Base-by-base conservation (phyloP, 352 stramenopile genomes). In the Phytophthora aleatoria region DNA sequence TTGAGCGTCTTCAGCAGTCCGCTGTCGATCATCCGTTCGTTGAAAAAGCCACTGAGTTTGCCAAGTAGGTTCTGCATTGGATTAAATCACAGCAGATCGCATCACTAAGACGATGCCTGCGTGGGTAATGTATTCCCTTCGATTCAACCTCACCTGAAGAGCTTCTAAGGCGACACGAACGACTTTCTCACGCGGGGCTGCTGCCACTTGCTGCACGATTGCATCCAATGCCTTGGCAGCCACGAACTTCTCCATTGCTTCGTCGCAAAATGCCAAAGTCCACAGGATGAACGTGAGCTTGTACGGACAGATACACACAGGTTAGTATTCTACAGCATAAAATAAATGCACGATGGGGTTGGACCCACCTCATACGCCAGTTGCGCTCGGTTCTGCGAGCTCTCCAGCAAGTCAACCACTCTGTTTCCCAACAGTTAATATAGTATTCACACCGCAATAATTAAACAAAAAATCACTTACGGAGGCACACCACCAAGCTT, bases 181-280 rank as follows among this genome's bases (percentile, higher is more conserved):
- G 42, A 99, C 94, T 76, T 99, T 99, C 61, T 99, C 95, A 59
- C 94, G 89, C 26, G 94, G 96, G n/a, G 97, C 96, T n/a, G 92
- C 85, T n/a, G 87, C 86, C 31, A 95, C 88, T 64, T 94, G 81
- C 54, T 91, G 74, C n/a, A 94, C 84, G 31, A 95, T 67, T 15
- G 76, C 71, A 57, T 91, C 77, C 42, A 95, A 73, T 12, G 83
- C 76, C 41, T 89, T 89, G 4, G 74, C 76, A 35, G 69, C 70
- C 8, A 78, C 81, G 58, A 96, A 93, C 49, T 90, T 92, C 33
- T 92, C 85, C 51, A 95, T 71, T 10, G 85, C 87, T 63, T 92
- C 84, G 30, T 91, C 71, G 49, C 74, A 90, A 65, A 98, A 99
- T 20, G 94, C 98, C 57, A 99, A 76, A 36, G 95, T 97, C 97